Percentiles rank a stretch among this genome's conserved stretches.
Evolutionary conservation across 2,329 filamentous ascomycete species (phyloP).

Genomic region (Raffaelea arxii): DNA sequence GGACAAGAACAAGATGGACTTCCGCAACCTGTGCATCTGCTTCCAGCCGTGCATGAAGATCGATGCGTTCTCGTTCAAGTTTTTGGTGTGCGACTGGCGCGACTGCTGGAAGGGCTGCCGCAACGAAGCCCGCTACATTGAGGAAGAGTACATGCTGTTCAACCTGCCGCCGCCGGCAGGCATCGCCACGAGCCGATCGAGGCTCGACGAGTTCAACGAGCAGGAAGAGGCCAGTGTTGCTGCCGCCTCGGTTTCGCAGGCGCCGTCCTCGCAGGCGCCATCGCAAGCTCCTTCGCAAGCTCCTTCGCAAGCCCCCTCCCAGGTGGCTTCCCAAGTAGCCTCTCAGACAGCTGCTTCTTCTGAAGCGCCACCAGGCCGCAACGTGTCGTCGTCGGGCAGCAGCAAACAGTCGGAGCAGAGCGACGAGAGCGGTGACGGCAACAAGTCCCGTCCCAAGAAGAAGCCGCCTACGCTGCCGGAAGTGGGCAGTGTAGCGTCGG

Average conservation of each 20-base stretch:
- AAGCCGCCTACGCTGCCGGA: slow-evolving; percentile 27
- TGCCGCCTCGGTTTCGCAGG: too few relatives aligned
- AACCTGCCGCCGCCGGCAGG: slow-evolving; percentile 47
- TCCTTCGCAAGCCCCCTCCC: too few relatives aligned
- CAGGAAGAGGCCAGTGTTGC: slow-evolving; percentile 11
- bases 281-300: too few relatives aligned
- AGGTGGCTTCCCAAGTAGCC: too few relatives aligned
- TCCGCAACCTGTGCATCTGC: slow-evolving; percentile 89
- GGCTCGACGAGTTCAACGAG: slow-evolving; percentile 1
- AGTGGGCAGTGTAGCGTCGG: slow-evolving; percentile 33
- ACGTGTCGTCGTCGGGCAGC: slow-evolving; percentile 56
- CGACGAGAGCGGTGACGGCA: background rate
- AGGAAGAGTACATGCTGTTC: slow-evolving; percentile 55
- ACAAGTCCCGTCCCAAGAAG: slow-evolving; percentile 31
- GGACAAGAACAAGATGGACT: slow-evolving; percentile 98
- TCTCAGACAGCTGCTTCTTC: too few relatives aligned
- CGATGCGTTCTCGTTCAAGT: slow-evolving; percentile 89
- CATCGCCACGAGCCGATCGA: slow-evolving; percentile 19
- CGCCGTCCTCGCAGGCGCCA: too few relatives aligned
- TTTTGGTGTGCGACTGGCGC: slow-evolving; percentile 89
- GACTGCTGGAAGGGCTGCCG: slow-evolving; percentile 96
- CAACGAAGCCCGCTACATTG: slow-evolving; percentile 73
- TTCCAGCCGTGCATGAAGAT: slow-evolving; percentile 97
- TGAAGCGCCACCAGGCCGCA: slow-evolving; percentile 28
- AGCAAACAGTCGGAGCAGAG: slow-evolving; percentile 38